Percentiles rank a stretch among this genome's conserved stretches.
Evolutionary conservation across 108 stramenopile genomes (phyloP).

Genomic region (Skeletonema marinoi): DNA sequence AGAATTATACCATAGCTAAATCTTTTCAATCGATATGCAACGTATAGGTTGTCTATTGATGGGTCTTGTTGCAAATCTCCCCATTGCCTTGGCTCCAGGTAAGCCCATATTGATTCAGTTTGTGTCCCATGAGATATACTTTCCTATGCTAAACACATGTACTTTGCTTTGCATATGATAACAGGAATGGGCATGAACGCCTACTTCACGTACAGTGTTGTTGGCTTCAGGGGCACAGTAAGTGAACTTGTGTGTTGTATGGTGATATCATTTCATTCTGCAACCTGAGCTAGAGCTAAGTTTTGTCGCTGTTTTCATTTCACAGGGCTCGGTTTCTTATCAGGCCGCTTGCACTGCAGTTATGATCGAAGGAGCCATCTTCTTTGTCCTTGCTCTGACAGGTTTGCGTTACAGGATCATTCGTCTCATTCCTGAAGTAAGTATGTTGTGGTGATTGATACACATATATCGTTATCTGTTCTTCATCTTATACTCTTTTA

Average conservation of each 20-base stretch:
- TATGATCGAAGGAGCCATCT: conserved; percentile 68
- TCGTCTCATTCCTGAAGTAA: conserved; percentile 61
- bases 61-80: conserved; percentile 66
- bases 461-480: not conserved
- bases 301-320: not conserved
- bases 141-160: not conserved
- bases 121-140: not conserved
- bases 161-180: not conserved
- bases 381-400: conserved; percentile 61
- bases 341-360: conserved; percentile 66
- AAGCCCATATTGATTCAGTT: not conserved
- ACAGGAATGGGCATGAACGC: conserved; percentile 74
- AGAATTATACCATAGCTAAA: not conserved
- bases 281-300: not conserved
- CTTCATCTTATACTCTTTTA: not conserved
- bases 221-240: conserved; percentile 63
- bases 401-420: conserved; percentile 54
- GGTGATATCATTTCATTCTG: not conserved
- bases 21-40: not conserved
- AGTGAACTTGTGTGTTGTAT: not conserved
- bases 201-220: conserved; percentile 65
- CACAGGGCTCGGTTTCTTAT: conserved; percentile 44
- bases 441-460: not conserved
- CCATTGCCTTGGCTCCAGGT: conserved; percentile 69
- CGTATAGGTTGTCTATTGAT: conserved; percentile 53